Conservation (phyloP, 345 rosid genomes). For the Gossypium sturtianum region DNA sequence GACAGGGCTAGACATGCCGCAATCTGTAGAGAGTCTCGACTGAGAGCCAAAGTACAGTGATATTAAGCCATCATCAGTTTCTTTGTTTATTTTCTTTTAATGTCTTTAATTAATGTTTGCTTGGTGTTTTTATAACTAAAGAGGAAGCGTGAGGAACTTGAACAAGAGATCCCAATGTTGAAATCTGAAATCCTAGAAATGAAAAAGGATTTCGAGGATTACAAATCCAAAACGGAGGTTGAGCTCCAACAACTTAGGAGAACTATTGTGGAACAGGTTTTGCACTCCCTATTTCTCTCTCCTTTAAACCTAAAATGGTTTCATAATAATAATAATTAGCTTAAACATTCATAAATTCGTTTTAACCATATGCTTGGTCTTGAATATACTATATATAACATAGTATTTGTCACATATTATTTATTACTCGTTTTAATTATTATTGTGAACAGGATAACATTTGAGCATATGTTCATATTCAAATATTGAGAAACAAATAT, state of each 20-base stretch:
- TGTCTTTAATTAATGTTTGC: neutral
- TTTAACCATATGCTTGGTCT: neutral
- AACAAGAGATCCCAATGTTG: neutral
- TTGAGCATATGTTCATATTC: too few relatives aligned
- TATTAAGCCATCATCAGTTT: neutral
- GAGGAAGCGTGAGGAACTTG: neutral
- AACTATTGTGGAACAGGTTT: neutral
- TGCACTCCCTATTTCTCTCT: neutral
- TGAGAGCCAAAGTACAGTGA: neutral
- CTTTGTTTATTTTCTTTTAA: neutral
- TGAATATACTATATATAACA: neutral
- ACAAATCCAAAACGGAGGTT: neutral
- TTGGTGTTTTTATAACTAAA: neutral
- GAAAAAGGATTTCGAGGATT: neutral
- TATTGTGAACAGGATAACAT: too few relatives aligned
- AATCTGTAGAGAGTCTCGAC: neutral
- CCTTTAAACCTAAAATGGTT: neutral
- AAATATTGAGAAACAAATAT: too few relatives aligned
- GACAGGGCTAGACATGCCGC: neutral
- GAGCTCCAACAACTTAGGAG: neutral
- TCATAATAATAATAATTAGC: neutral
- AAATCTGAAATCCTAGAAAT: neutral
- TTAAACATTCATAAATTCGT: too few relatives aligned
- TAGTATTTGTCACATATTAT: too few relatives aligned
- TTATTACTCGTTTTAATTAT: too few relatives aligned